Evolutionary conservation across 2,329 filamentous ascomycete genomes (phyloP).

Genomic region (Ophiocordyceps robertsii): DNA sequence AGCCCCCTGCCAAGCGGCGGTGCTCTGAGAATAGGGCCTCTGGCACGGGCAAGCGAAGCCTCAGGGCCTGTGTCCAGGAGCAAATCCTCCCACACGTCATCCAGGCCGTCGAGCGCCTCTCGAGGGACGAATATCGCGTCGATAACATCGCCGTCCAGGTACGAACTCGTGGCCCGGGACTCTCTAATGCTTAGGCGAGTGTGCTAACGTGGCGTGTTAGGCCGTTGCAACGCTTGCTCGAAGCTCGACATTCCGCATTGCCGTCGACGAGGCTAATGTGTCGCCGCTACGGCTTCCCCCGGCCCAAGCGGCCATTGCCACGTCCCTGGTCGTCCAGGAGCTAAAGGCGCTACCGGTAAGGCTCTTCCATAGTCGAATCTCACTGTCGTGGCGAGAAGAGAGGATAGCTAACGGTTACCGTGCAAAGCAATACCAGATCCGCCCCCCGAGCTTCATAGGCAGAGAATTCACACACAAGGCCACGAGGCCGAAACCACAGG

Average conservation of each 20-base stretch:
- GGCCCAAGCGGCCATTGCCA: constrained; percentile 6
- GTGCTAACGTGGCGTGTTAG: constrained; percentile 4
- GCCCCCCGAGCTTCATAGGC: too few relatives aligned
- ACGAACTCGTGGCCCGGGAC: not conserved
- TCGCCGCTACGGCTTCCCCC: constrained; percentile 7
- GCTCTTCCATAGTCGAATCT: too few relatives aligned
- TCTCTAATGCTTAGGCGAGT: not conserved
- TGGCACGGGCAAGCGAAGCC: constrained; percentile 3
- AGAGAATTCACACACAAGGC: too few relatives aligned
- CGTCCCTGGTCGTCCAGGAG: constrained; percentile 8
- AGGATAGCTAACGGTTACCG: too few relatives aligned
- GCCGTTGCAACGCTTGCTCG: constrained; percentile 10
- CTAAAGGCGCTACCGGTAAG: constrained; percentile 10
- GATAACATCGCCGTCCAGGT: constrained; percentile 18
- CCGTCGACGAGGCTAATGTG: constrained; percentile 10
- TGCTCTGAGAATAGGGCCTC: constrained; percentile 11
- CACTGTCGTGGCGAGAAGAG: too few relatives aligned
- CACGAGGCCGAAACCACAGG: too few relatives aligned
- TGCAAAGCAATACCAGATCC: too few relatives aligned
- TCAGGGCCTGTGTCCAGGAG: constrained; percentile 12
- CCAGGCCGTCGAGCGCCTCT: constrained; percentile 10
- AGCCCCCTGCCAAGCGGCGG: constrained; percentile 17
- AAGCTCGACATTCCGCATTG: constrained; percentile 9
- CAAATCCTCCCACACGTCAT: constrained; percentile 21
- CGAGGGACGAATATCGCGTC: constrained; percentile 9